Evolutionary conservation across 2,329 filamentous ascomycete genomes (phyloP).

Genomic region (Xylariaceae sp.): DNA sequence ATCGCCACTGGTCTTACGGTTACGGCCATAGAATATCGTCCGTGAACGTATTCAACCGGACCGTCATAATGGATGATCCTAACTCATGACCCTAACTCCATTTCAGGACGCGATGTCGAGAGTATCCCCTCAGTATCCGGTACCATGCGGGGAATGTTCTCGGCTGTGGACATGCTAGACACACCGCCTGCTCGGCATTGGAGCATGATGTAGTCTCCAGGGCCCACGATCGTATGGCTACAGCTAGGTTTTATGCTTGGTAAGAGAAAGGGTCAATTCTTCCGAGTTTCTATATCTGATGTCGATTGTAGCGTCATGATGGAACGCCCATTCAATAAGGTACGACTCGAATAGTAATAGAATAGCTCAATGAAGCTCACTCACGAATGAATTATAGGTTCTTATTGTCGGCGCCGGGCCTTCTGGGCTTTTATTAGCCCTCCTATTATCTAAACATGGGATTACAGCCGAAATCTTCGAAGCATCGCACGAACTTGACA

Average conservation of each 20-base stretch:
- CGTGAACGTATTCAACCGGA: too few relatives aligned
- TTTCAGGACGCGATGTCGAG: background rate
- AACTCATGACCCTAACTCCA: background rate
- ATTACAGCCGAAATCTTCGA: conserved; percentile 57
- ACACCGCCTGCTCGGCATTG: conserved; percentile 11
- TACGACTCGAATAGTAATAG: conserved; percentile 1
- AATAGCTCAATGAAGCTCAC: background rate
- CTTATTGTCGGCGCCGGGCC: conserved; percentile 51
- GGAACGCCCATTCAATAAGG: conserved; percentile 31
- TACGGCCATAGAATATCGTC: too few relatives aligned
- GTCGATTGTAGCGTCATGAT: conserved; percentile 11
- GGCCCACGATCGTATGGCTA: background rate
- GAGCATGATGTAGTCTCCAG: background rate
- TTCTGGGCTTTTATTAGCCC: conserved; percentile 46
- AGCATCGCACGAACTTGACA: conserved; percentile 51
- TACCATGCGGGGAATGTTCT: conserved; percentile 16
- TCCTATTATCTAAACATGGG: conserved; percentile 51
- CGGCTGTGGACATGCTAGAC: conserved; percentile 10
- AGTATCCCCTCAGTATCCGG: conserved; percentile 1
- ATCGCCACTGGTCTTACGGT: too few relatives aligned
- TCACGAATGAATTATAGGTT: conserved; percentile 30
- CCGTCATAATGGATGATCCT: background rate
- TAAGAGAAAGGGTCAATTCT: background rate
- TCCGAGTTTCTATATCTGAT: background rate
- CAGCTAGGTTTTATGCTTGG: too few relatives aligned